phyloP scores from a whole-genome alignment of 2,329 filamentous ascomycete genomes.

The Dothistroma septosporum region DNA sequence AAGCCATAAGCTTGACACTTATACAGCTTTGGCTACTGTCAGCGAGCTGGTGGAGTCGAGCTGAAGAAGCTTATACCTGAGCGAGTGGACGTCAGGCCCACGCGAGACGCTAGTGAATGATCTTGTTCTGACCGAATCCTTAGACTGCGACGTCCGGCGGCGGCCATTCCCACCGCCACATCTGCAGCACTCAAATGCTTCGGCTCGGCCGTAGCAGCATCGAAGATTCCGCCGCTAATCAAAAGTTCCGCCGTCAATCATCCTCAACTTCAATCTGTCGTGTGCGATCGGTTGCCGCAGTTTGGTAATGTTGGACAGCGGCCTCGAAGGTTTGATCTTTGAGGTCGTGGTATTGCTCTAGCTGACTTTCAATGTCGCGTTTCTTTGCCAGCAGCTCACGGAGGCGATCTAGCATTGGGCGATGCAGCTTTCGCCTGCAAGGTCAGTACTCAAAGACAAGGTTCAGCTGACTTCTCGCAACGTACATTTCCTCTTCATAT shows the following conservation, averaged over 20 bases:
- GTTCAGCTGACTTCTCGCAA: background rate
- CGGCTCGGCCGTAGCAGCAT: background rate
- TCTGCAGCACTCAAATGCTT: background rate
- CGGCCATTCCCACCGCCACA: background rate
- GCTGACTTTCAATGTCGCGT: slow-evolving; percentile 15
- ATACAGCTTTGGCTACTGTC: background rate
- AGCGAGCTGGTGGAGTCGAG: background rate
- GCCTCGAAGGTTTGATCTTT: slow-evolving; percentile 14
- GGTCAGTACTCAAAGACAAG: background rate
- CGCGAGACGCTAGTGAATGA: background rate
- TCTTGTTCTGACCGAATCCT: background rate
- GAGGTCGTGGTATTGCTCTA: slow-evolving; percentile 11
- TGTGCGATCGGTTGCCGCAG: slow-evolving; percentile 19
- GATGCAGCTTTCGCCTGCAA: slow-evolving; percentile 8
- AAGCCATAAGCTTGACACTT: background rate
- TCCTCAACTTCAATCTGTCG: background rate
- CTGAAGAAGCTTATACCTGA: background rate
- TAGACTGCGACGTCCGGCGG: background rate
- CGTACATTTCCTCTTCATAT: slow-evolving; percentile 14
- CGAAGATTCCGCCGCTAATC: background rate
- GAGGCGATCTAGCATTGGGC: slow-evolving; percentile 24
- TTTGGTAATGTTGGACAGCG: slow-evolving; percentile 18
- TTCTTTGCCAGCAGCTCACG: slow-evolving; percentile 20
- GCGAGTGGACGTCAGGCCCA: background rate
- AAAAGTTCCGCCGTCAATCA: background rate